Evolutionary conservation across 148 eudicot genomes (phyloP).

Genomic region (Rhododendron vialii): DNA sequence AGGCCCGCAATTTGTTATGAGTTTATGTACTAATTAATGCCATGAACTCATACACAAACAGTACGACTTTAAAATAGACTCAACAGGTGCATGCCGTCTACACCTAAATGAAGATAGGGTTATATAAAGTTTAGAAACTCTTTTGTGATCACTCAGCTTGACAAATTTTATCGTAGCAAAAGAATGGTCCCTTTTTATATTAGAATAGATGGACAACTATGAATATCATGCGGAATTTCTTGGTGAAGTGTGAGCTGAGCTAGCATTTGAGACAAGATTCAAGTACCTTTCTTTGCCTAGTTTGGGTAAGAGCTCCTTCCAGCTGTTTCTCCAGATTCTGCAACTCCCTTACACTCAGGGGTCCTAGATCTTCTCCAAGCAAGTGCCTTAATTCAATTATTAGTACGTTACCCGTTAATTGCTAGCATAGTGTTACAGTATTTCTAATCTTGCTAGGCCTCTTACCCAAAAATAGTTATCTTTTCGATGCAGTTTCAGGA

Average conservation of each 20-base stretch:
- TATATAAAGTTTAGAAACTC: neutral
- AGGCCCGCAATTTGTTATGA: neutral
- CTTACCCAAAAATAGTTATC: neutral
- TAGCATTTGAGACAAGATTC: neutral
- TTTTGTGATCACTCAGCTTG: neutral
- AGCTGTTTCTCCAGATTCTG: conserved; percentile 90
- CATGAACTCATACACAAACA: neutral
- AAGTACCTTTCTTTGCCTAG: conserved; percentile 83
- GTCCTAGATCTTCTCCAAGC: conserved; percentile 90
- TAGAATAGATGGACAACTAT: neutral
- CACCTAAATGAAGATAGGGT: neutral
- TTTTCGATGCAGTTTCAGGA: neutral
- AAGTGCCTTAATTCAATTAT: conserved; percentile 47
- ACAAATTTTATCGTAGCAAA: no score
- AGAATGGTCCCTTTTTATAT: no score
- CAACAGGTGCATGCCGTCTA: neutral
- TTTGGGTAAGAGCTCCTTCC: conserved; percentile 73
- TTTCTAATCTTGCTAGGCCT: neutral
- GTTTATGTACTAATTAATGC: neutral
- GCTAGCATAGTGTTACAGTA: neutral
- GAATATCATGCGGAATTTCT: neutral
- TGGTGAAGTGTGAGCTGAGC: neutral
- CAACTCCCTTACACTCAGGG: conserved; percentile 67
- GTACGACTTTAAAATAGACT: no score
- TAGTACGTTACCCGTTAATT: neutral